Conservation (phyloP, 192 early-diverging fungal genomes). For the Dissophora globulifera region DNA sequence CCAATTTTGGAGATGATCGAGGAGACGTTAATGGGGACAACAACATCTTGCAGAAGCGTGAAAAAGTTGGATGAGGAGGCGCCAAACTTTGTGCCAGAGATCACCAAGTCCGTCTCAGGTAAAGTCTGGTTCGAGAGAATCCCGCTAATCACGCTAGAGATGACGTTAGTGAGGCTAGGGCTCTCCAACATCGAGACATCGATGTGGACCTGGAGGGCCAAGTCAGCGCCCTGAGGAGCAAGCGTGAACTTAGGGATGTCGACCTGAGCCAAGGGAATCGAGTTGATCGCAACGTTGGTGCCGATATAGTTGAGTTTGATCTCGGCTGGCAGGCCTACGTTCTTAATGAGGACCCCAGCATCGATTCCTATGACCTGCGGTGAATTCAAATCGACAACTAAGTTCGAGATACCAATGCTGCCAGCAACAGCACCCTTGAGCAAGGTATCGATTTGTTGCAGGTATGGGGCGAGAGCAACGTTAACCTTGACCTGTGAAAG, state of each 20-base stretch:
- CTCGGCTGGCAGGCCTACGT: constrained; percentile 33
- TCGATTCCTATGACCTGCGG: constrained; percentile 42
- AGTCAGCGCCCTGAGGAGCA: constrained; percentile 27
- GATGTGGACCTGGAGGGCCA: constrained; percentile 31
- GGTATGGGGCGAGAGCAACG: constrained; percentile 37
- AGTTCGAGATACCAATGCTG: constrained; percentile 21
- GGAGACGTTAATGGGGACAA: constrained; percentile 29
- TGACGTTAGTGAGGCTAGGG: constrained; percentile 12
- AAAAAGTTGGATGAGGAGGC: constrained; percentile 39
- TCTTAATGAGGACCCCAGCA: constrained; percentile 36
- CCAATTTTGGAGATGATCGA: constrained; percentile 34
- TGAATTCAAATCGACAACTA: constrained; percentile 40
- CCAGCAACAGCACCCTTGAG: constrained; percentile 7
- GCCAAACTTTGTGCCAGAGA: constrained; percentile 40
- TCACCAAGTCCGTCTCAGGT: constrained; percentile 13
- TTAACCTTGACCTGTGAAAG: constrained; percentile 42
- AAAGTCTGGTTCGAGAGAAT: constrained; percentile 31
- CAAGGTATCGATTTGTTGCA: constrained; percentile 32
- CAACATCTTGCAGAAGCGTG: constrained; percentile 35
- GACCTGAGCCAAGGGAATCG: constrained; percentile 29
- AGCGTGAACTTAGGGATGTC: constrained; percentile 32
- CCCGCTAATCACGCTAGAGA: constrained; percentile 28
- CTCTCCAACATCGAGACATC: constrained; percentile 10
- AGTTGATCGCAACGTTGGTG: constrained; percentile 19
- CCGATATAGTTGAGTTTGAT: constrained; percentile 50